Base-by-base conservation (phyloP, 2,329 filamentous ascomycete genomes). In the Cadophora sp. region DNA sequence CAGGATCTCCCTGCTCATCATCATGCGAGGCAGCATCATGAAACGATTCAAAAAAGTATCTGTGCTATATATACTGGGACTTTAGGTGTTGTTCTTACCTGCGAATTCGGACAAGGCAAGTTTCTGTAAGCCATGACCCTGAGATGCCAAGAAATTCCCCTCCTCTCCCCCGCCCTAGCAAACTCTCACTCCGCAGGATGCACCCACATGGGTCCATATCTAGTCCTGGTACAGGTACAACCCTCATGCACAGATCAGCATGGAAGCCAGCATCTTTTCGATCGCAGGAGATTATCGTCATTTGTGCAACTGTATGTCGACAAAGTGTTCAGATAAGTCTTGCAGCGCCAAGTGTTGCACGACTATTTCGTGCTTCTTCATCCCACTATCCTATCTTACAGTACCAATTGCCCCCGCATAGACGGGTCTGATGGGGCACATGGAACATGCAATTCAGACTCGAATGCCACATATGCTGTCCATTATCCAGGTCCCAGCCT, bases 111-210 rank as follows among this genome's bases (percentile, higher is more conserved):
- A 34, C 11, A 43, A 16, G 12, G 43, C 7, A 22, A 22, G 8
- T 22, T 22, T 48, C n/a, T 22, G 7, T n/a, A 8, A 22, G 31
- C 12, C 29, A 24, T 29, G 31, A 58, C 55, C 55, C 55, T 58
- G 51, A 55, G 6, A 58, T 58, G 31, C 55, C 55, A 58, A 58
- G 55, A 29, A 37, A 37, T 6, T 31, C 19, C 55, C 55, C 51
- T 31, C 27, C 51, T 14, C 9, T 31, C 16, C 51, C 55, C 55
- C 29, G 31, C 55, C 55, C 29, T 58, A 58, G 16, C 31, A 58
- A 58, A 58, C 51, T 55, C 27, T 55, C 51, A 4, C 40, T 43
- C 40, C 31, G 31, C 48, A 34, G 51, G 29, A 31, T 37, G 40
- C 40, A 43, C 19, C 40, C 40, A 43, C 40, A 43, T 43, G 40